Conservation (phyloP, 2,329 filamentous ascomycete genomes). For the Xylariaceae sp. region DNA sequence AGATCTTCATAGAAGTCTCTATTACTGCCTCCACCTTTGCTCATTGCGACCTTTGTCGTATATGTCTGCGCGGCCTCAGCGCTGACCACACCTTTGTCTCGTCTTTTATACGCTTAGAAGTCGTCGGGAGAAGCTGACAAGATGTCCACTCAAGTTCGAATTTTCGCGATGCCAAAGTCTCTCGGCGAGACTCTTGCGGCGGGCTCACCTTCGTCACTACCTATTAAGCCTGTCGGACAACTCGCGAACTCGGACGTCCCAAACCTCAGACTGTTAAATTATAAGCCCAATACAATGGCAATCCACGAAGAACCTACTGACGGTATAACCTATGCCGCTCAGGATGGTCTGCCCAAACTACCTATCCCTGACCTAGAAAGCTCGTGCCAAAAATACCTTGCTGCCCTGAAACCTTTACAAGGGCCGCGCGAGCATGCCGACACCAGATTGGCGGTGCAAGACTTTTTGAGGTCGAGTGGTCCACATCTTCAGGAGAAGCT, state of each 20-base stretch:
- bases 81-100: slow-evolving; percentile 68
- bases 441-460: slow-evolving; percentile 70
- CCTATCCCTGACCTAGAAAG: slow-evolving; percentile 84
- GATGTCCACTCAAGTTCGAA: slow-evolving; percentile 62
- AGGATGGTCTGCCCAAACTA: slow-evolving; percentile 83
- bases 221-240: slow-evolving; percentile 37
- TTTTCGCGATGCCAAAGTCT: slow-evolving; percentile 66
- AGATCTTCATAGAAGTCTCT: slow-evolving; percentile 61
- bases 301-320: slow-evolving; percentile 49
- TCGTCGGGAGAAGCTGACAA: slow-evolving; percentile 39
- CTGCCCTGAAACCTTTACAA: slow-evolving; percentile 76
- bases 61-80: slow-evolving; percentile 77
- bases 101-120: slow-evolving; percentile 62
- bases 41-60: slow-evolving; percentile 82
- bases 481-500: slow-evolving; percentile 81
- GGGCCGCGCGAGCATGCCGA: slow-evolving; percentile 74
- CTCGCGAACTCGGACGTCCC: slow-evolving; percentile 19
- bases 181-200: slow-evolving; percentile 63
- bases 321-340: slow-evolving; percentile 81
- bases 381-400: slow-evolving; percentile 73
- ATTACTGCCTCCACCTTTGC: slow-evolving; percentile 77
- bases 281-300: slow-evolving; percentile 28
- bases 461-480: slow-evolving; percentile 77
- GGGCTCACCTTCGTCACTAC: slow-evolving; percentile 34
- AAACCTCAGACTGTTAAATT: slow-evolving; percentile 31